Evolutionary conservation across 73 alveolate species (phyloP), one percentile per base, ranked within the genome.

Genomic region (Tetrahymena malaccensis): DNA sequence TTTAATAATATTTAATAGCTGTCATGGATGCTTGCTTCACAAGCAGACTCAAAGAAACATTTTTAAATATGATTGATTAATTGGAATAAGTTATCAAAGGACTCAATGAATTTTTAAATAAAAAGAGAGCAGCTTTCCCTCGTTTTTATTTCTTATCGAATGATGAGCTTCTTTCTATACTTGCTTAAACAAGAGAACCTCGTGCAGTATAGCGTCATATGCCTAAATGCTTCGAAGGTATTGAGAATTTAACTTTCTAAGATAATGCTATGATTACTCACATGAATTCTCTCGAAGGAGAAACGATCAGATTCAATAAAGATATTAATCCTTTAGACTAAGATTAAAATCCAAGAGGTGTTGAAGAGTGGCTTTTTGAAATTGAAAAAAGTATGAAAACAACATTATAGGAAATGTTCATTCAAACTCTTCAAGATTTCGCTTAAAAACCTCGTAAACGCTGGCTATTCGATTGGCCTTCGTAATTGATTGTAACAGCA

Each of bases 141-240:
- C 95, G 99, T 44, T 98, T 98, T 97, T 98, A 97, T 96, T 99
- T 99, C 97, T 96, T 99, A 35, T 99, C 99, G 43, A 98, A 99
- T 96, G 99, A 99, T 93, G 99, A 99, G 94, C 97, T 99, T 35
- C 97, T 99, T 57, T 97, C 96, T 94, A 98, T 99, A 96, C 97
- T 99, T 43, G 99, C 99, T 35, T 97, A 98, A 93, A 98, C 99
- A 3, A 97, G 97, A 94, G 98, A 96, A 70, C 95, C 98, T 25
- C 94, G 97, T 85, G 96, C 97, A 7, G 98, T 98, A 10, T 96
- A 98, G 93, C 95, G 94, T 94, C 98, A 97, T 93, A 43, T 98
- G 93, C 94, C 97, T 43, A 98, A 97, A 55, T 97, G 98, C 89
- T 98, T 98, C 94, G 99, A 98, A 93, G 99, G 99, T 7, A 98